phyloP scores from a whole-genome alignment of 495 filamentous ascomycete genomes.

The Aspergillus bertholletiae region DNA sequence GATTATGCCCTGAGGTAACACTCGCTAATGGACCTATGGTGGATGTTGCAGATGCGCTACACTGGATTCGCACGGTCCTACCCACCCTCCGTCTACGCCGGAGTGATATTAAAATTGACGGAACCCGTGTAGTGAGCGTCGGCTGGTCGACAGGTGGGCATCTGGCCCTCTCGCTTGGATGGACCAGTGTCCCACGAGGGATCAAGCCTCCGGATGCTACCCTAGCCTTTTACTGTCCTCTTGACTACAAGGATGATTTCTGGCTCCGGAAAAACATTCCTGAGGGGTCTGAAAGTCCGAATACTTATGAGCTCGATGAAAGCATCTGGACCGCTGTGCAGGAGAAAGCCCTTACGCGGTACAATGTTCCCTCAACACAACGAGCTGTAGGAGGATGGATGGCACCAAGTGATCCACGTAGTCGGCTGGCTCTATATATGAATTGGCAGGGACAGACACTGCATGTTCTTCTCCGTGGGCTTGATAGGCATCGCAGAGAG shows the following conservation, averaged over 20 bases:
- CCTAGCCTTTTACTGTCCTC: conserved; percentile 52
- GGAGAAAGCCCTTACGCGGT: conserved; percentile 27
- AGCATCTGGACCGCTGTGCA: too few relatives aligned
- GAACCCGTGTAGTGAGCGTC: conserved; percentile 38
- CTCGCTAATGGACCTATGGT: conserved; percentile 48
- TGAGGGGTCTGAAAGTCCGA: too few relatives aligned
- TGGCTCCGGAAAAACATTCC: conserved; percentile 19
- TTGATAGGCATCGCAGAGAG: too few relatives aligned
- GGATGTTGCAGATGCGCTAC: conserved; percentile 44
- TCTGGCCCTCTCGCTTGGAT: conserved; percentile 48
- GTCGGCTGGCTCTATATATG: conserved; percentile 38
- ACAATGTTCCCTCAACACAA: conserved; percentile 14
- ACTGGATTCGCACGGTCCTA: conserved; percentile 40
- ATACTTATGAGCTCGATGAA: too few relatives aligned
- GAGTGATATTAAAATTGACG: conserved; percentile 30
- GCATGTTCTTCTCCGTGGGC: conserved; percentile 34
- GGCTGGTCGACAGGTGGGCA: conserved; percentile 58
- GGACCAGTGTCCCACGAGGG: conserved; percentile 25
- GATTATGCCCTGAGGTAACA: conserved; percentile 52
- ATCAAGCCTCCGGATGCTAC: conserved; percentile 45
- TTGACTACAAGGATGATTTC: conserved; percentile 34
- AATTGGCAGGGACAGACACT: conserved; percentile 43
- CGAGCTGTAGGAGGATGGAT: conserved; percentile 24
- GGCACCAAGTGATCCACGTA: conserved; percentile 31
- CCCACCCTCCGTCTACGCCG: conserved; percentile 26